Evolutionary conservation across 345 rosid genomes (phyloP), one percentile per base, ranked within the genome.

Genomic region (Hypericum perforatum): DNA sequence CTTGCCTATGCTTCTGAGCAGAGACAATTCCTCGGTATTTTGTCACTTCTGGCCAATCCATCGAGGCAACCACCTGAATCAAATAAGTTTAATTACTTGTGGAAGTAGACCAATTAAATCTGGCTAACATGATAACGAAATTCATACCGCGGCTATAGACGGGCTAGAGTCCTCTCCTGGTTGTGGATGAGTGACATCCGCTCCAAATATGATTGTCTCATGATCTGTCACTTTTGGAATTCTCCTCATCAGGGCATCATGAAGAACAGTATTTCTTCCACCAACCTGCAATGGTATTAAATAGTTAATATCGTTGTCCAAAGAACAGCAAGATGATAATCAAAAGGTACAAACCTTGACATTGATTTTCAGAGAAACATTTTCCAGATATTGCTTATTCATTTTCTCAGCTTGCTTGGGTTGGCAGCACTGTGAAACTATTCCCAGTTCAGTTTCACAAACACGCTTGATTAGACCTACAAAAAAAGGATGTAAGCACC

Each of bases 31-130:
- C 90, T 39, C 94, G 65, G 48, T 90, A 90, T 61, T 78, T 90
- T 0, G 89, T 75, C 7, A 84, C 67, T 62, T 80, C 83, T 0
- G 94, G 97, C 96, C 96, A 86, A 16, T 86, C 96, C 94, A 84
- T 82, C 0, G 96, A 84, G 5, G 89, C 97, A 16, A 86, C 97
- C 0, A 84, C 97, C 94, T 90, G 64, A 13, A 44, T 0, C 8
- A 11, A 3, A 9, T 49, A 54, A 60, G n/a, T 12, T 29, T 38
- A 61, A 63, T 9, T 4, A 15, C 37, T 58, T 43, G 63, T 38
- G 6, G 48, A 9, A 37, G 11, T 63, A 41, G 1, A 6, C 2
- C 0, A 9, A 10, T 22, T 22, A 9, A 36, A 58, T 41, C 42
- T 49, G 16, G 1, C n/a, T 6, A 14, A 13, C 7, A 51, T 0